phyloP scores from a whole-genome alignment of 2,329 filamentous ascomycete species.

The Venturia aucupariae region DNA sequence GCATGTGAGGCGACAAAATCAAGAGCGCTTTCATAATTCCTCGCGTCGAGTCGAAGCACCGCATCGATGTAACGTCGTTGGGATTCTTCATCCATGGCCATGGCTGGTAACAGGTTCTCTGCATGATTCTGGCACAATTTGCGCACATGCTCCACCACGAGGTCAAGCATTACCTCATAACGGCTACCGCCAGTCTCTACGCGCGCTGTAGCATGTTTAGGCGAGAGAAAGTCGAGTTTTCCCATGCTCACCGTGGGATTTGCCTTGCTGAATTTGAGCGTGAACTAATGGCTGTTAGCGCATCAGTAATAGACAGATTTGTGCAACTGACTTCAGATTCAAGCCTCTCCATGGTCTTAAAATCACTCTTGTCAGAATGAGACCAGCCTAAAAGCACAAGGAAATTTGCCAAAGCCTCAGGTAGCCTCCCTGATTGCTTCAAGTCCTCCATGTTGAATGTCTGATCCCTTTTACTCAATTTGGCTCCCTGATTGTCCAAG shows the following conservation, averaged over 20 bases:
- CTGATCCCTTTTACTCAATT: conserved; percentile 71
- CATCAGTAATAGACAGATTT: not conserved
- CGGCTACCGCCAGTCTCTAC: conserved; percentile 36
- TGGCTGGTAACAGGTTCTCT: conserved; percentile 14
- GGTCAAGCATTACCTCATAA: conserved; percentile 29
- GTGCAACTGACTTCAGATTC: conserved; percentile 50
- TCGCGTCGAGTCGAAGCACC: conserved; percentile 45
- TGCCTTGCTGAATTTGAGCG: conserved; percentile 80
- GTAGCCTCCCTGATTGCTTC: conserved; percentile 49
- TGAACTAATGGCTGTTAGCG: conserved; percentile 49
- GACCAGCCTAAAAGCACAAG: conserved; percentile 79
- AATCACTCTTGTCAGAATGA: conserved; percentile 46
- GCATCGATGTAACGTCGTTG: conserved; percentile 40
- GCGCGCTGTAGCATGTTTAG: conserved; percentile 50
- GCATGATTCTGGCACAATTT: conserved; percentile 19
- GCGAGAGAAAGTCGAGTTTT: conserved; percentile 75
- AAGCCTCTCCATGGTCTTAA: conserved; percentile 63
- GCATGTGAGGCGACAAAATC: conserved; percentile 48
- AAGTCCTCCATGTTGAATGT: conserved; percentile 52
- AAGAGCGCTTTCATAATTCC: conserved; percentile 47
- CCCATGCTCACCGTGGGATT: conserved; percentile 74
- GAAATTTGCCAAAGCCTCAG: conserved; percentile 67
- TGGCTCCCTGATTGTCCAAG: conserved; percentile 38
- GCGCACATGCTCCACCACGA: conserved; percentile 24
- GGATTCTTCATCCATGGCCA: conserved; percentile 14